Evolutionary conservation across 306 rosid genomes (phyloP).

Genomic region (Myrica gale): DNA sequence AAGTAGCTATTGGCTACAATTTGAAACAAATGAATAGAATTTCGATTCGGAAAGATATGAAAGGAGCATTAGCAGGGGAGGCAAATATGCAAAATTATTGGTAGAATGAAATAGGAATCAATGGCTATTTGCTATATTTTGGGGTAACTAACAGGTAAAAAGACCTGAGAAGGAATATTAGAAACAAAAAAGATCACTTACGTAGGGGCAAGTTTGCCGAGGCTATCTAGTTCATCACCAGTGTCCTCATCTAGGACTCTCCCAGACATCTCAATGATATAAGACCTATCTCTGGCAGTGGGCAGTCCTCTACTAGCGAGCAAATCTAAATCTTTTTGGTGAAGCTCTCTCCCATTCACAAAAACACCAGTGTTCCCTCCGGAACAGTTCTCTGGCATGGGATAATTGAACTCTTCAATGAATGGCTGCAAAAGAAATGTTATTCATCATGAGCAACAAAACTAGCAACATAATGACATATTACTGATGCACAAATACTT

Average conservation of each 20-base stretch:
- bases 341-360: slow-evolving; percentile 91
- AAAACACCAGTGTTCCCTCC: slow-evolving; percentile 72
- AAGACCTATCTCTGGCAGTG: slow-evolving; percentile 56
- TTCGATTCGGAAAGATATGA: too few relatives aligned
- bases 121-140: slow-evolving; percentile 13
- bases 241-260: slow-evolving; percentile 78
- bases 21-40: too few relatives aligned
- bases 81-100: neutral
- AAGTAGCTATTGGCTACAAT: too few relatives aligned
- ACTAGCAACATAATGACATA: slow-evolving; percentile 17
- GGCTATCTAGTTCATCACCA: slow-evolving; percentile 86
- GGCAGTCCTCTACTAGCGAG: slow-evolving; percentile 87
- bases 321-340: slow-evolving; percentile 77
- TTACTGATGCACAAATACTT: neutral
- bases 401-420: slow-evolving; percentile 80
- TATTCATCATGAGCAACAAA: slow-evolving; percentile 18
- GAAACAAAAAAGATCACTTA: slow-evolving; percentile 37
- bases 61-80: neutral
- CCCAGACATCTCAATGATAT: slow-evolving; percentile 79
- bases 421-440: slow-evolving; percentile 68
- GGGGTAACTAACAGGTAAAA: slow-evolving; percentile 14
- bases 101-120: too few relatives aligned
- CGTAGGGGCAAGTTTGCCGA: slow-evolving; percentile 98
- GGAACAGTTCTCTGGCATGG: slow-evolving; percentile 77
- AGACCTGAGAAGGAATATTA: slow-evolving; percentile 14